phyloP scores from a whole-genome alignment of 805 yeast genomes.

The Saccharomycopsis lassenensis region DNA sequence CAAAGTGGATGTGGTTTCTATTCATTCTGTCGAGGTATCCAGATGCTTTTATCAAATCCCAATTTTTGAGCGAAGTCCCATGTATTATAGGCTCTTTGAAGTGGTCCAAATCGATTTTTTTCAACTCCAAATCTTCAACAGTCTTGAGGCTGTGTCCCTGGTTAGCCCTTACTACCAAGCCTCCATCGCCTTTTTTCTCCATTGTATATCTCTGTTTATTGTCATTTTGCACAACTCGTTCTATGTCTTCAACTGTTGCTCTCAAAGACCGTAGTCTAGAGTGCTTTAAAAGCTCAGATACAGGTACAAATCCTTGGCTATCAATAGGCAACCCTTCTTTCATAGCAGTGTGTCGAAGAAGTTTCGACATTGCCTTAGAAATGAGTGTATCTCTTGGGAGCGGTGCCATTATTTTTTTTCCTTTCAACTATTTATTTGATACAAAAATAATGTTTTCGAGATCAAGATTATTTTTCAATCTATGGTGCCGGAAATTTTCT shows the following conservation, averaged over 20 bases:
- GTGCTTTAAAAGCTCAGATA: slow-evolving; percentile 44
- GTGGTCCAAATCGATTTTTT: slow-evolving; percentile 26
- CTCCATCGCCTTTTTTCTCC: slow-evolving; percentile 17
- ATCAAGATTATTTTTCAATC: too few species aligned
- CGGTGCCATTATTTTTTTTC: slow-evolving; percentile 9
- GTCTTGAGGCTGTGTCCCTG: slow-evolving; percentile 76
- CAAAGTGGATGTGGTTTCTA: slow-evolving; percentile 80
- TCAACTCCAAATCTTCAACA: slow-evolving; percentile 31
- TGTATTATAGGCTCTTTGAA: slow-evolving; percentile 56
- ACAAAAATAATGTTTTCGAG: too few species aligned
- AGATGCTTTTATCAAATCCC: slow-evolving; percentile 35
- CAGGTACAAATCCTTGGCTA: slow-evolving; percentile 50
- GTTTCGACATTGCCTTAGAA: slow-evolving; percentile 64
- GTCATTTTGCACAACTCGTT: slow-evolving; percentile 49
- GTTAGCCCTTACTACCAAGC: slow-evolving; percentile 49
- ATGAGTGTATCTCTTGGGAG: slow-evolving; percentile 39
- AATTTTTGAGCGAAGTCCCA: slow-evolving; percentile 54
- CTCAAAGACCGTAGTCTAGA: slow-evolving; percentile 46
- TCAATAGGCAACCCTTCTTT: slow-evolving; percentile 59
- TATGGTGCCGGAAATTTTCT: too few species aligned
- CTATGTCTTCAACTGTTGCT: slow-evolving; percentile 46
- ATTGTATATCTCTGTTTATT: slow-evolving; percentile 64
- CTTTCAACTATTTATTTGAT: too few species aligned
- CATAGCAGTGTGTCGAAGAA: slow-evolving; percentile 79
- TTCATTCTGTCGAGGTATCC: slow-evolving; percentile 59